These are phyloP conservation scores for Microbotryomycetes sp. DNA, from an alignment of 1,284 basidiomycete species.

Conservation along the genomic window DNA sequence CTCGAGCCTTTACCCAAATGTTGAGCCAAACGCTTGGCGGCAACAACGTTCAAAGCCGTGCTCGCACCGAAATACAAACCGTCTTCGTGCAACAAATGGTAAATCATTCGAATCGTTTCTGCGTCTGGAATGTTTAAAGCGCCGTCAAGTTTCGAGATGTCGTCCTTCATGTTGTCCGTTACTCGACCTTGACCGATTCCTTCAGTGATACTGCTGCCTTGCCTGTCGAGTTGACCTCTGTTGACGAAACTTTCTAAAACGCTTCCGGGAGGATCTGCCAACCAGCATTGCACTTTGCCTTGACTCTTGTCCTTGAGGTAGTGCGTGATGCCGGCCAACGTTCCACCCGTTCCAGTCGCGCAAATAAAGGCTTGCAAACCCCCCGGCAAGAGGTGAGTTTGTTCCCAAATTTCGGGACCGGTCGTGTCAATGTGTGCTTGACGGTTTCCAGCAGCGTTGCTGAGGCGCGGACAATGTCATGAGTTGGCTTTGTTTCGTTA, in stretches of 20 bases:
- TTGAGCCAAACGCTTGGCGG: conserved; percentile 79
- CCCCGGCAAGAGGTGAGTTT: conserved; percentile 49
- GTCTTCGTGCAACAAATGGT: conserved; percentile 83
- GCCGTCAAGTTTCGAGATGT: conserved; percentile 70
- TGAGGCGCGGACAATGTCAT: background rate
- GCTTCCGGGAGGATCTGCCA: conserved; percentile 94
- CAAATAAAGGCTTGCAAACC: conserved; percentile 81
- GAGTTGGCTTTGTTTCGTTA: no score
- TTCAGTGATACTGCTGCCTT: conserved; percentile 90
- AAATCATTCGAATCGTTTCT: conserved; percentile 88
- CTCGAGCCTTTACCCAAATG: conserved; percentile 72
- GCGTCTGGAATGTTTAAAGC: conserved; percentile 81
- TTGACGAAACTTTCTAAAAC: conserved; percentile 80
- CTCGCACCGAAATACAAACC: conserved; percentile 96
- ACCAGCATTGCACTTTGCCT: conserved; percentile 79
- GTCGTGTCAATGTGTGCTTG: conserved; percentile 82
- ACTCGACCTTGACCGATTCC: conserved; percentile 97
- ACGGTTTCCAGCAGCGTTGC: conserved; percentile 54
- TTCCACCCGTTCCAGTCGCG: conserved; percentile 92
- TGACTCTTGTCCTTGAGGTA: conserved; percentile 76
- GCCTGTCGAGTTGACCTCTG: conserved; percentile 68
- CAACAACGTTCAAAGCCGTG: conserved; percentile 90
- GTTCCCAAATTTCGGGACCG: conserved; percentile 94
- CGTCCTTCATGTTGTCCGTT: conserved; percentile 84
- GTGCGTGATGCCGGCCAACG: conserved; percentile 79